A percentile compares a stretch with the other conserved stretches of the same genome.
Evolutionary conservation across 805 yeast species (phyloP).

Genomic region (Suhomyces prunicola): DNA sequence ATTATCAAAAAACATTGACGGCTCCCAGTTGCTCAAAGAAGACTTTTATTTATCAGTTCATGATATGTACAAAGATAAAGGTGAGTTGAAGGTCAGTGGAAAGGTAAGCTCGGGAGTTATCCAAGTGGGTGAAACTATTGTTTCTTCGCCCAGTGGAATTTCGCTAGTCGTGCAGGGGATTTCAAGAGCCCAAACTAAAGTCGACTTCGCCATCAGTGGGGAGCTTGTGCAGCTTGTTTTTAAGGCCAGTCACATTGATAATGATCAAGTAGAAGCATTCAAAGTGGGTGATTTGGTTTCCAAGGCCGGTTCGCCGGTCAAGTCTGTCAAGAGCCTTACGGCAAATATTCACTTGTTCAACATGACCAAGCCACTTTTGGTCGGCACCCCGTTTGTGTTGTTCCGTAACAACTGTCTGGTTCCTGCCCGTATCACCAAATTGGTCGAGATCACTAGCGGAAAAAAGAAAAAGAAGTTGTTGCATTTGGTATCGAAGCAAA

Average conservation of each 20-base stretch:
- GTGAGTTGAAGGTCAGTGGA: constrained; percentile 57
- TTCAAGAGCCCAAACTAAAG: constrained; percentile 31
- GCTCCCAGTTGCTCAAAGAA: constrained; percentile 23
- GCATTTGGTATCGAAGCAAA: constrained; percentile 59
- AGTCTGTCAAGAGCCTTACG: constrained; percentile 25
- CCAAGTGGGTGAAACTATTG: constrained; percentile 66
- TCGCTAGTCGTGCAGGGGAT: constrained; percentile 42
- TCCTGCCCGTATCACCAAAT: constrained; percentile 61
- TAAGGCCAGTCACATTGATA: constrained; percentile 45
- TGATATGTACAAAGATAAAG: constrained; percentile 53
- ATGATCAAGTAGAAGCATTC: constrained; percentile 53
- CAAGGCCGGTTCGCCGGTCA: constrained; percentile 22
- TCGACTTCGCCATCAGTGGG: constrained; percentile 60
- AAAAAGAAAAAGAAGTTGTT: constrained; percentile 27
- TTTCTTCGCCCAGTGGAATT: constrained; percentile 52
- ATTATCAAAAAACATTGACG: constrained; percentile 13
- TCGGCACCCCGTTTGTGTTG: constrained; percentile 74
- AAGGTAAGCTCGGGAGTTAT: constrained; percentile 65
- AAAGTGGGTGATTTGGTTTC: constrained; percentile 56
- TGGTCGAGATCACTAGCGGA: constrained; percentile 26
- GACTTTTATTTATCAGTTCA: constrained; percentile 59
- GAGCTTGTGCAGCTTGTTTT: constrained; percentile 50
- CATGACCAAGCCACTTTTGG: constrained; percentile 65
- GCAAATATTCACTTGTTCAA: constrained; percentile 34
- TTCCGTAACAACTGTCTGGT: constrained; percentile 73